These are phyloP conservation scores for Zygotorulaspora sp. DNA, from an alignment of 805 yeast genomes.

Conservation along the genomic window DNA sequence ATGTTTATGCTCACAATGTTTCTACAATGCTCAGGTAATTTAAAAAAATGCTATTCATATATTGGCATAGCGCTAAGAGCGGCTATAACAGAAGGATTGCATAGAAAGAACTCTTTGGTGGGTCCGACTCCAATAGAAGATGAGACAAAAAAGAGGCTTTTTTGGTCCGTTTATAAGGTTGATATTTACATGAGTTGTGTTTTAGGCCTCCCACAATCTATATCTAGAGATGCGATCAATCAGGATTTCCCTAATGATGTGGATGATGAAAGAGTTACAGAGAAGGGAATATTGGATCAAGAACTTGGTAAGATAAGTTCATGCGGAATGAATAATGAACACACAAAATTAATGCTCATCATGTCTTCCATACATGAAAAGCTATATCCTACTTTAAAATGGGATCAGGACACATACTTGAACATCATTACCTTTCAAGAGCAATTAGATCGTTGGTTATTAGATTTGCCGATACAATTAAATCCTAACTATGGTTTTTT, in stretches of 20 bases:
- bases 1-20: conserved; percentile 81
- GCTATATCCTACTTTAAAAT: conserved; percentile 12
- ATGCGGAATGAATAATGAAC: conserved; percentile 79
- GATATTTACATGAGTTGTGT: conserved; percentile 85
- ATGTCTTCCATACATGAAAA: conserved; percentile 34
- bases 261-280: conserved; percentile 82
- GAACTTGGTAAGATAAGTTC: conserved; percentile 57
- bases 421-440: conserved; percentile 60
- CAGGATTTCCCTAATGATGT: conserved; percentile 81
- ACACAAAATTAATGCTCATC: conserved; percentile 67
- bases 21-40: conserved; percentile 80
- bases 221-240: conserved; percentile 74
- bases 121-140: conserved; percentile 70
- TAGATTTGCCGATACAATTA: conserved; percentile 62
- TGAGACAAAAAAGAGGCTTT: conserved; percentile 78
- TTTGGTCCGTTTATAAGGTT: conserved; percentile 88
- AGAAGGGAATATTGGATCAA: conserved; percentile 49
- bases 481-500: conserved; percentile 70
- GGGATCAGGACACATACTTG: conserved; percentile 13
- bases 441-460: conserved; percentile 68
- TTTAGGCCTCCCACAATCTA: conserved; percentile 76
- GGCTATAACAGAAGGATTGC: conserved; percentile 78
- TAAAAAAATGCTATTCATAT: conserved; percentile 83
- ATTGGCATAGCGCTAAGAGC: conserved; percentile 84
- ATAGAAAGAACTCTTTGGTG: conserved; percentile 57